A percentile compares a stretch with the other conserved stretches of the same genome.
Conservation (phyloP, 306 rosid genomes). For the Boehmeria nivea region DNA sequence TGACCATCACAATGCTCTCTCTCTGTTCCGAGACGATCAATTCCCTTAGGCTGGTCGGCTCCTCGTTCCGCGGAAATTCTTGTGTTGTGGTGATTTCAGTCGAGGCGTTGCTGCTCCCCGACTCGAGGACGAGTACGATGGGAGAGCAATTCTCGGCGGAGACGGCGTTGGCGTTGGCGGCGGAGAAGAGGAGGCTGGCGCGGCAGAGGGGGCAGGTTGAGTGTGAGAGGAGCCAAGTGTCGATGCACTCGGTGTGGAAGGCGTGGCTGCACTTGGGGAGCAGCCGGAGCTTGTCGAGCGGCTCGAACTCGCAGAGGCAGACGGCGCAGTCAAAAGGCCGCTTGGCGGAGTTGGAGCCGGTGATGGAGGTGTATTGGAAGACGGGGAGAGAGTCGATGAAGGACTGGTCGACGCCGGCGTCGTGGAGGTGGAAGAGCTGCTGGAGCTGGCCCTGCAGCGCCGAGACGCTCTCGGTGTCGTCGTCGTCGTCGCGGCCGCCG, state of each 20-base stretch:
- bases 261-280: constrained; percentile 94
- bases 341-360: constrained; percentile 67
- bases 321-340: constrained; percentile 94
- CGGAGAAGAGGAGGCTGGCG: constrained; percentile 54
- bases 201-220: constrained; percentile 95
- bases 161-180: too few relatives aligned
- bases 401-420: constrained; percentile 93
- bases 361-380: constrained; percentile 72
- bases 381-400: constrained; percentile 84
- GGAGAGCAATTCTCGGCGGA: constrained; percentile 42
- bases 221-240: constrained; percentile 92
- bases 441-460: constrained; percentile 92
- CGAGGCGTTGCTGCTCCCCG: constrained; percentile 79
- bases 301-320: constrained; percentile 87
- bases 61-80: not conserved
- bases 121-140: constrained; percentile 77
- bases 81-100: constrained; percentile 22
- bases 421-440: constrained; percentile 92
- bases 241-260: constrained; percentile 88
- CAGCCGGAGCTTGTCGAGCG: constrained; percentile 76
- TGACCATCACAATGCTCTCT: constrained; percentile 59
- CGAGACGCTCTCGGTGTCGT: constrained; percentile 58
- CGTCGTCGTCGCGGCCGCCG: constrained; percentile 34
- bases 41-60: constrained; percentile 7
- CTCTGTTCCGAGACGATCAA: constrained; percentile 32